These are phyloP conservation scores for Trichoderma citrinoviride DNA, from an alignment of 2,329 filamentous ascomycete genomes.

Conservation along the genomic window DNA sequence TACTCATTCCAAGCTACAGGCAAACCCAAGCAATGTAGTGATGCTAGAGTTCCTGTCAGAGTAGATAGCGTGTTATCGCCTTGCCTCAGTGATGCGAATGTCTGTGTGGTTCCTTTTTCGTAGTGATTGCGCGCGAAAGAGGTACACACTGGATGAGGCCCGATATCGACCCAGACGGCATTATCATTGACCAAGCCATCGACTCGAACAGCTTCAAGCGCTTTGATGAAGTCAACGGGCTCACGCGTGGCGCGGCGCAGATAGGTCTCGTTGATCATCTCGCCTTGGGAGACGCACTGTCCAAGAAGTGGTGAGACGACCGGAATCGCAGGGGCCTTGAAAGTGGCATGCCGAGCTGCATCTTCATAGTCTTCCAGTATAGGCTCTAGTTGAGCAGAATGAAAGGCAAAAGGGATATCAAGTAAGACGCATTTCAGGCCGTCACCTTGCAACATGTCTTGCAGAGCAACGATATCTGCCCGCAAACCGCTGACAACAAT, in stretches of 20 bases:
- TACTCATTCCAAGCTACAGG: slow-evolving; percentile 68
- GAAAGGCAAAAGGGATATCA: slow-evolving; percentile 55
- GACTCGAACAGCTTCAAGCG: not conserved
- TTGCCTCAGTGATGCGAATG: not conserved
- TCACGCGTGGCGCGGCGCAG: not conserved
- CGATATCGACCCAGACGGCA: slow-evolving; percentile 63
- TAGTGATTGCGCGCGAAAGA: slow-evolving; percentile 43
- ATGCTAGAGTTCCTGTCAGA: not conserved
- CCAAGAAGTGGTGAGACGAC: slow-evolving; percentile 65
- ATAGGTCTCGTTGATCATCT: not conserved
- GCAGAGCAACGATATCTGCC: not conserved
- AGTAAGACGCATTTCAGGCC: slow-evolving; percentile 35
- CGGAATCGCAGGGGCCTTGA: slow-evolving; percentile 46
- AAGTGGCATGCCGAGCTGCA: slow-evolving; percentile 40
- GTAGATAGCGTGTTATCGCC: not conserved
- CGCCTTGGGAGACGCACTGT: not conserved
- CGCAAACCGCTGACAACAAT: slow-evolving; percentile 34
- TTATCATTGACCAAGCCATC: slow-evolving; percentile 36
- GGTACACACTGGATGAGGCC: slow-evolving; percentile 61
- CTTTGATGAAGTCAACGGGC: not conserved
- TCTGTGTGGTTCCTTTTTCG: slow-evolving; percentile 32
- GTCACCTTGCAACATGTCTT: not conserved
- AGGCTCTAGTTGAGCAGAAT: slow-evolving; percentile 52
- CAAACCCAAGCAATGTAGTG: slow-evolving; percentile 48
- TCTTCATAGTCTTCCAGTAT: slow-evolving; percentile 58